Evolutionary conservation across 345 rosid genomes (phyloP).

Genomic region (Pelargonium nanum): DNA sequence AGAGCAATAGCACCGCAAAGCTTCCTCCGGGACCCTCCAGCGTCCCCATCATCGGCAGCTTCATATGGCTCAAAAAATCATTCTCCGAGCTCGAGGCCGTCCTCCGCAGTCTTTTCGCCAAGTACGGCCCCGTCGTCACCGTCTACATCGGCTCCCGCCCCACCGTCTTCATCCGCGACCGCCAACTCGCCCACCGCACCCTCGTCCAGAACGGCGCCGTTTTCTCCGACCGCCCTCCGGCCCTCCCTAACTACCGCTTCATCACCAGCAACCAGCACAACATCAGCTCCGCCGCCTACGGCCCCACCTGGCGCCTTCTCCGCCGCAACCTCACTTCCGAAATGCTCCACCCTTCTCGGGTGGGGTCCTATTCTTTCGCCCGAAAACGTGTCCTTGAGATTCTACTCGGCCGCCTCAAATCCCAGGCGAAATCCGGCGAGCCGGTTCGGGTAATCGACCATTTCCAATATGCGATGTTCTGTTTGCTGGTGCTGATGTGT

Average conservation of each 20-base stretch:
- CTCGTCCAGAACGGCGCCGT: not conserved
- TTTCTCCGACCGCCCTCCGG: not conserved
- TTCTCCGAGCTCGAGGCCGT: not conserved
- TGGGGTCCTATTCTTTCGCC: not conserved
- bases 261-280: conserved; percentile 1
- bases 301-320: not conserved
- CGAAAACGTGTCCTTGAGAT: not conserved
- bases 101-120: not conserved
- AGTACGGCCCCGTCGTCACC: conserved; percentile 1
- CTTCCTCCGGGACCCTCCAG: not conserved
- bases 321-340: conserved; percentile 3
- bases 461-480: not conserved
- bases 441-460: not conserved
- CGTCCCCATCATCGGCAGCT: not conserved
- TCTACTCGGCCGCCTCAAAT: not conserved
- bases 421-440: not conserved
- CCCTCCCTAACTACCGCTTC: not conserved
- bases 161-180: conserved; percentile 1
- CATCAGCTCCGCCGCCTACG: conserved; percentile 4
- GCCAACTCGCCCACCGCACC: not conserved
- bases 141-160: not conserved
- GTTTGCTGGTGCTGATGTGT: not conserved
- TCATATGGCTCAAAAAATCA: not conserved
- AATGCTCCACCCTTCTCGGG: not conserved
- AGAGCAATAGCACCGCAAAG: not conserved